Percentiles rank a stretch among this genome's conserved stretches.
Conservation (phyloP, 2,329 filamentous ascomycete species). For the Fusarium veterinarium region DNA sequence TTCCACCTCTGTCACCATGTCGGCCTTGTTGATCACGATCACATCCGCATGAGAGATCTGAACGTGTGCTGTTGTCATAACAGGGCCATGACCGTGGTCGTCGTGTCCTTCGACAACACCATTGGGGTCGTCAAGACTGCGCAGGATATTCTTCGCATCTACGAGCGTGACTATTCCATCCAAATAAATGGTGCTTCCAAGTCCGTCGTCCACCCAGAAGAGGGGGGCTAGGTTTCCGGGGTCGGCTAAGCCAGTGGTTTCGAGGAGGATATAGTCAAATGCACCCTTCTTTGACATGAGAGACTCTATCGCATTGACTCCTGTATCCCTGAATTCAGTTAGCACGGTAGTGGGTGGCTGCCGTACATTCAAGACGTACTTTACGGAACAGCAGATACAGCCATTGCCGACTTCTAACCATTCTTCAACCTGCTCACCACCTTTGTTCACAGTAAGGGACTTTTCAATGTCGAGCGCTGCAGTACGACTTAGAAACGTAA, state of each 20-base stretch:
- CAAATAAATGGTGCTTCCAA: constrained; percentile 94
- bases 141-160: constrained; percentile 92
- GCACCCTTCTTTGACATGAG: constrained; percentile 93
- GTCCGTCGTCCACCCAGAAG: constrained; percentile 97
- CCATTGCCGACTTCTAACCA: constrained; percentile 98
- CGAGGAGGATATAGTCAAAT: constrained; percentile 97
- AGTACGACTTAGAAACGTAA: constrained; percentile 20
- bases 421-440: constrained; percentile 85
- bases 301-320: constrained; percentile 94
- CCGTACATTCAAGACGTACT: constrained; percentile 61
- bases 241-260: constrained; percentile 95
- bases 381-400: constrained; percentile 97
- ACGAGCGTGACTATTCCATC: constrained; percentile 97
- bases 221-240: constrained; percentile 94
- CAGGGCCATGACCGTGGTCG: constrained; percentile 67
- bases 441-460: constrained; percentile 89
- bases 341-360: constrained; percentile 20
- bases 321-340: constrained; percentile 74
- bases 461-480: constrained; percentile 96
- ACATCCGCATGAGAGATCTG: constrained; percentile 98
- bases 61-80: constrained; percentile 92
- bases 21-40: constrained; percentile 92
- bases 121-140: constrained; percentile 79
- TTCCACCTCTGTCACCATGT: constrained; percentile 79
- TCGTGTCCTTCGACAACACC: constrained; percentile 65